Percentiles rank a stretch among this genome's conserved stretches.
These are phyloP conservation scores for Omphalea diandra DNA, from an alignment of 441 rosid species.

Conservation along the genomic window DNA sequence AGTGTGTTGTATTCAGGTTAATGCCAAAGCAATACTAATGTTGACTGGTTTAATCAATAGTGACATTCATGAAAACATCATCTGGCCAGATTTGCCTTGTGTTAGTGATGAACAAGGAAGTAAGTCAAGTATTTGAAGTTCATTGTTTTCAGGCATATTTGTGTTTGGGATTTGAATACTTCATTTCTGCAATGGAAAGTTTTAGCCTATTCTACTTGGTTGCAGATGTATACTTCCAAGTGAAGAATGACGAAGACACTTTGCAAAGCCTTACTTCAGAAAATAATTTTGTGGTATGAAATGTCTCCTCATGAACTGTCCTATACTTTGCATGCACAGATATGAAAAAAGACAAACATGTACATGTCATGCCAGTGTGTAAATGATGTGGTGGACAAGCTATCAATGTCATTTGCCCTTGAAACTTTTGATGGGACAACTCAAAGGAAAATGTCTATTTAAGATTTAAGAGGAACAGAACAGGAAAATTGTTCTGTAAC, in stretches of 20 bases:
- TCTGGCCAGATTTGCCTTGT: slow-evolving; percentile 89
- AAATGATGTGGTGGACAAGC: neutral
- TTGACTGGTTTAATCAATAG: slow-evolving; percentile 55
- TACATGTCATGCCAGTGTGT: neutral
- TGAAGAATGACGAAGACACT: slow-evolving; percentile 80
- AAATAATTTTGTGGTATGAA: slow-evolving; percentile 57
- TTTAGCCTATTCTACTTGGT: slow-evolving; percentile 18
- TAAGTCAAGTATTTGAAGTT: slow-evolving; percentile 34
- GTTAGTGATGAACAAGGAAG: slow-evolving; percentile 89
- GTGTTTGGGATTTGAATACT: slow-evolving; percentile 8
- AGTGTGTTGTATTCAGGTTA: slow-evolving; percentile 77
- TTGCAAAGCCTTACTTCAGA: slow-evolving; percentile 67
- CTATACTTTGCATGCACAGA: neutral
- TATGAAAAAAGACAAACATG: neutral
- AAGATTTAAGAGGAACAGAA: neutral
- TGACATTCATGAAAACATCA: slow-evolving; percentile 72
- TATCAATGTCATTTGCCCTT: neutral
- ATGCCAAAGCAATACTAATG: slow-evolving; percentile 76
- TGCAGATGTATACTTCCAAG: slow-evolving; percentile 86
- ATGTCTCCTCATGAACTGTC: slow-evolving; percentile 9
- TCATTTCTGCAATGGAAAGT: slow-evolving; percentile 7
- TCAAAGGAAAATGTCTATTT: neutral
- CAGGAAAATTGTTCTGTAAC: neutral
- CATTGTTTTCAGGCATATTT: neutral
- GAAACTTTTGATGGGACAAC: slow-evolving; percentile 3